These are phyloP conservation scores for Pseudoscleropodium purum DNA, from an alignment of 225 moss, liverwort and hornwort genomes.

Conservation along the genomic window DNA sequence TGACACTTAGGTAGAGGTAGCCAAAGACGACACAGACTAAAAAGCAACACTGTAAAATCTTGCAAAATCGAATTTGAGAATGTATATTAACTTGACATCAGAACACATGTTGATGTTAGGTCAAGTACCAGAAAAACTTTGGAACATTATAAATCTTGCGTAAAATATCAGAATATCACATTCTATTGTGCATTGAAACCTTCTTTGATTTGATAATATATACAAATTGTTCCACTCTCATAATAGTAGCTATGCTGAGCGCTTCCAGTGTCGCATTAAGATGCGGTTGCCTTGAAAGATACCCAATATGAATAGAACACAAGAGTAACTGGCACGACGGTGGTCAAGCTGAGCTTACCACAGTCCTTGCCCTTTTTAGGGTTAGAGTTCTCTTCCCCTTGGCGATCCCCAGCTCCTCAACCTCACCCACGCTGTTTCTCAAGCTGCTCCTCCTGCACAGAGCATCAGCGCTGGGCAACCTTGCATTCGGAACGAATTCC, in stretches of 20 bases:
- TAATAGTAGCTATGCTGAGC: background rate
- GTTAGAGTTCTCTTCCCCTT: conserved; percentile 40
- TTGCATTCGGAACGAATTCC: conserved; percentile 6
- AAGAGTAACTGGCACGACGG: background rate
- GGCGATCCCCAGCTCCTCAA: conserved; percentile 16
- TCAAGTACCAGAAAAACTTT: background rate
- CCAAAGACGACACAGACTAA: background rate
- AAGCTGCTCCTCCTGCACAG: conserved; percentile 22
- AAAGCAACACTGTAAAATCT: background rate
- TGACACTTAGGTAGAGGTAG: background rate
- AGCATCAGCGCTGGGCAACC: background rate
- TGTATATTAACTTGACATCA: background rate
- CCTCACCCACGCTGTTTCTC: conserved; percentile 5
- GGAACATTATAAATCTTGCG: no score
- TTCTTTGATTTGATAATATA: background rate
- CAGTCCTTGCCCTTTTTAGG: conserved; percentile 24
- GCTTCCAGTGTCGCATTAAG: background rate
- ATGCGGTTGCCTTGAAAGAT: background rate
- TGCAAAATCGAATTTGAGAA: background rate
- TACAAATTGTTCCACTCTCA: background rate
- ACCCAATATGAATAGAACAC: background rate
- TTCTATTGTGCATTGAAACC: background rate
- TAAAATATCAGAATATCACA: background rate
- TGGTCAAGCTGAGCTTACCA: background rate
- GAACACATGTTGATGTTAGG: background rate